Percentiles rank a stretch among this genome's conserved stretches.
Conservation (phyloP, 2,329 filamentous ascomycete genomes). For the Diaporthe citriasiana region DNA sequence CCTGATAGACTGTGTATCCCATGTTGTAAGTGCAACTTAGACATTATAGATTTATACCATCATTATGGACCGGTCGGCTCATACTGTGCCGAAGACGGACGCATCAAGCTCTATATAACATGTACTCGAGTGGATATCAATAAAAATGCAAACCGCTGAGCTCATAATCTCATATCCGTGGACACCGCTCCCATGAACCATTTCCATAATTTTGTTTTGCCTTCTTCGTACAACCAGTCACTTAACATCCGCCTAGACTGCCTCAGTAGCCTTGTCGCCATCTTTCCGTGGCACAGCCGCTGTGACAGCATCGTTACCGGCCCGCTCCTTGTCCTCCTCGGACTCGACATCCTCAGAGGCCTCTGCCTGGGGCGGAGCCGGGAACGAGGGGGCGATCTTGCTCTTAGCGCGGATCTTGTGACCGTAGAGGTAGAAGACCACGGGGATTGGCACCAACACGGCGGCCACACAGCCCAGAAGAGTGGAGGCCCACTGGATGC, state of each 20-base stretch:
- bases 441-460: constrained; percentile 71
- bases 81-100: constrained; percentile 1
- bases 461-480: constrained; percentile 73
- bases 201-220: not conserved
- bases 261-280: constrained; percentile 46
- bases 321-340: constrained; percentile 36
- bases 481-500: constrained; percentile 74
- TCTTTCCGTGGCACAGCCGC: constrained; percentile 40
- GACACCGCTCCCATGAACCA: not conserved
- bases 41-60: constrained; percentile 32
- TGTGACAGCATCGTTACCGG: constrained; percentile 38
- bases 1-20: accelerated
- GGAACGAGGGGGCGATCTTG: constrained; percentile 66
- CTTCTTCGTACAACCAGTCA: not conserved
- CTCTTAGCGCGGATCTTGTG: constrained; percentile 68
- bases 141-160: constrained; percentile 31
- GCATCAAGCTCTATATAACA: constrained; percentile 12
- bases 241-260: constrained; percentile 39
- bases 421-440: constrained; percentile 74
- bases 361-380: constrained; percentile 42
- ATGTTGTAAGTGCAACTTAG: not conserved
- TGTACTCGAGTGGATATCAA: constrained; percentile 17
- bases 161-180: constrained; percentile 23
- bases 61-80: constrained; percentile 4
- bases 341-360: constrained; percentile 13